phyloP scores from a whole-genome alignment of 129 eudicot genomes.

The Flaveria robusta region DNA sequence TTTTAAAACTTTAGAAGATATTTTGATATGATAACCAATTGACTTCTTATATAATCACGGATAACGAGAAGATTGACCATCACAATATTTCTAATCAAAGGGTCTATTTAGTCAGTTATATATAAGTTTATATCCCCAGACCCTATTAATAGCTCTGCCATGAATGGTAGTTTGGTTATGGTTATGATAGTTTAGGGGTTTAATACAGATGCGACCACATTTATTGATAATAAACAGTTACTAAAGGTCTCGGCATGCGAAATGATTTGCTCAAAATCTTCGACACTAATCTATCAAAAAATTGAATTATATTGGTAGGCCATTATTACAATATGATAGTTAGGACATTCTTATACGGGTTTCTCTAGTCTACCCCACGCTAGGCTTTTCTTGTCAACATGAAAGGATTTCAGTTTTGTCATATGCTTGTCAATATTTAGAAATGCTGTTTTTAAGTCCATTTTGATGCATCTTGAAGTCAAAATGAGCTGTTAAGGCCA shows the following conservation, averaged over 20 bases:
- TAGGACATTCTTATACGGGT: background rate
- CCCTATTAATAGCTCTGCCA: no score
- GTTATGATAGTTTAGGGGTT: background rate
- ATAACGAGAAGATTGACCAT: background rate
- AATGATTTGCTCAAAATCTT: background rate
- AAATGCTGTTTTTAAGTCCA: background rate
- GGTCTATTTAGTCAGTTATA: background rate
- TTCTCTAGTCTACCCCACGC: background rate
- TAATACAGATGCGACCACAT: background rate
- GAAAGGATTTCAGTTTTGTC: background rate
- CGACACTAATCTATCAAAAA: background rate
- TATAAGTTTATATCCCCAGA: background rate
- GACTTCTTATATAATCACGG: background rate
- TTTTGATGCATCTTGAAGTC: slow-evolving; percentile 1
- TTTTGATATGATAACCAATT: slow-evolving; percentile 2
- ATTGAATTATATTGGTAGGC: background rate
- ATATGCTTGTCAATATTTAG: slow-evolving; percentile 3
- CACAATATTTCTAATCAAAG: slow-evolving; percentile 12
- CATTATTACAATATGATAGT: background rate
- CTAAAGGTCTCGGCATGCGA: no score
- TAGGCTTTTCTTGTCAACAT: slow-evolving; percentile 1
- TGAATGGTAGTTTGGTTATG: no score
- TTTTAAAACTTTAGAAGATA: background rate
- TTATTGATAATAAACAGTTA: no score
- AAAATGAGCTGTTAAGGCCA: slow-evolving; percentile 7